phyloP scores from a whole-genome alignment of 192 early-diverging fungal species.

The Powellomyces hirtus region DNA sequence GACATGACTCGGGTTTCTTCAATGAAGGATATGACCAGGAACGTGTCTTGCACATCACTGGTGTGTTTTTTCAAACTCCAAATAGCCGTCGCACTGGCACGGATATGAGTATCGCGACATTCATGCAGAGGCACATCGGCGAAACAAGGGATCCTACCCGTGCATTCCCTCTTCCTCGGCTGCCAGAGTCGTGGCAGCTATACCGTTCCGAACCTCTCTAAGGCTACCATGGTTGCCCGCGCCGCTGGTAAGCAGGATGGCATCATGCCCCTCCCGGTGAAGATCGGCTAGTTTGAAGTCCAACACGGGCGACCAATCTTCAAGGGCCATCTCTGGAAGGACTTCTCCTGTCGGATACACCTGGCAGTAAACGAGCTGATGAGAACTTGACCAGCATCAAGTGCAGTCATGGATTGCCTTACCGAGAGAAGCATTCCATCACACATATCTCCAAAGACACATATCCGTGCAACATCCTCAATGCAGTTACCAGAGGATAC shows the following conservation, averaged over 20 bases:
- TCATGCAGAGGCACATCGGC: background rate
- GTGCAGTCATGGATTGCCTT: background rate
- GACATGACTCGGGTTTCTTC: conserved; percentile 25
- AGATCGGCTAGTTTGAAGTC: conserved; percentile 36
- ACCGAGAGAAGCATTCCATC: conserved; percentile 37
- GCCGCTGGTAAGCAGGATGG: conserved; percentile 32
- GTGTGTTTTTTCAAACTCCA: conserved; percentile 26
- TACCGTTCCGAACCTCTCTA: conserved; percentile 18
- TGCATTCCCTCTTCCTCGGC: background rate
- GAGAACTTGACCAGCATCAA: no score
- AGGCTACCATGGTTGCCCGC: background rate
- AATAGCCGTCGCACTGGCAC: conserved; percentile 11
- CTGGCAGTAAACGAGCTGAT: no score
- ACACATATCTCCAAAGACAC: conserved; percentile 40
- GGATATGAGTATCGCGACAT: background rate
- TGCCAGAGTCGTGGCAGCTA: conserved; percentile 11
- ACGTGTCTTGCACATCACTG: conserved; percentile 15
- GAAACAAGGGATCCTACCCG: background rate
- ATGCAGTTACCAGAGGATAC: background rate
- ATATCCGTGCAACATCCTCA: conserved; percentile 7
- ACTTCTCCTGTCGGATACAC: no score
- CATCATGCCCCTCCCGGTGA: conserved; percentile 22
- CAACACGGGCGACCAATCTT: conserved; percentile 36
- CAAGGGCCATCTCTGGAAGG: background rate
- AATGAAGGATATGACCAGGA: conserved; percentile 27